These are phyloP conservation scores for Lodderomyces oxycetoniae DNA, from an alignment of 1,139 yeast species.

Conservation along the genomic window DNA sequence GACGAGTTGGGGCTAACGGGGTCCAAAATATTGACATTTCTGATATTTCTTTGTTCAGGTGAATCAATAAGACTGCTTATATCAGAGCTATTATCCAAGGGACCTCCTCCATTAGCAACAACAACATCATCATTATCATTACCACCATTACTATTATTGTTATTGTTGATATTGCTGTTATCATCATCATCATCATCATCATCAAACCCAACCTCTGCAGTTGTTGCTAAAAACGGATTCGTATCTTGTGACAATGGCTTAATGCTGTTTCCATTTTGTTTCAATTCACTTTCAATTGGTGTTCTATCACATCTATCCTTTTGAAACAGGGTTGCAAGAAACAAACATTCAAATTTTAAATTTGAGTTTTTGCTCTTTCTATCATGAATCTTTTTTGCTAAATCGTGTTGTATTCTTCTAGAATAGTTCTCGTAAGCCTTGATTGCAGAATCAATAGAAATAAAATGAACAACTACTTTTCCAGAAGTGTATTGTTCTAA, in stretches of 20 bases:
- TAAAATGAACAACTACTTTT: conserved; percentile 29
- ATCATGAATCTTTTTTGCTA: conserved; percentile 14
- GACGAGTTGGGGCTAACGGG: conserved; percentile 16
- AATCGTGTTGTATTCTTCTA: conserved; percentile 24
- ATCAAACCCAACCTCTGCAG: too few species aligned
- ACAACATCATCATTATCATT: conserved; percentile 7
- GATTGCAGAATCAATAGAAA: conserved; percentile 40
- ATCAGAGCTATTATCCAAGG: conserved; percentile 11
- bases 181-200: too few species aligned
- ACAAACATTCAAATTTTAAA: conserved; percentile 16
- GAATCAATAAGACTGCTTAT: conserved; percentile 11
- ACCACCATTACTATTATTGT: not conserved
- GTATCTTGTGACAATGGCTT: too few species aligned
- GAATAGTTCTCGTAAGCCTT: conserved; percentile 32
- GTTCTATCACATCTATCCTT: conserved; percentile 38
- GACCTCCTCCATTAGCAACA: conserved; percentile 9
- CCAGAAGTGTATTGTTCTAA: conserved; percentile 11
- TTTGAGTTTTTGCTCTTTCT: conserved; percentile 3
- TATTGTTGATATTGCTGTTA: too few species aligned
- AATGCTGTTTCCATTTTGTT: too few species aligned
- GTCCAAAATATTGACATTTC: conserved; percentile 9
- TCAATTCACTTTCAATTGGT: conserved; percentile 9
- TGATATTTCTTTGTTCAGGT: conserved; percentile 5
- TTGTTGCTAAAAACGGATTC: too few species aligned
- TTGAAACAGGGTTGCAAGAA: conserved; percentile 23